Base-by-base conservation (phyloP, 192 early-diverging fungal genomes). In the Gamsiella multidivaricata region DNA sequence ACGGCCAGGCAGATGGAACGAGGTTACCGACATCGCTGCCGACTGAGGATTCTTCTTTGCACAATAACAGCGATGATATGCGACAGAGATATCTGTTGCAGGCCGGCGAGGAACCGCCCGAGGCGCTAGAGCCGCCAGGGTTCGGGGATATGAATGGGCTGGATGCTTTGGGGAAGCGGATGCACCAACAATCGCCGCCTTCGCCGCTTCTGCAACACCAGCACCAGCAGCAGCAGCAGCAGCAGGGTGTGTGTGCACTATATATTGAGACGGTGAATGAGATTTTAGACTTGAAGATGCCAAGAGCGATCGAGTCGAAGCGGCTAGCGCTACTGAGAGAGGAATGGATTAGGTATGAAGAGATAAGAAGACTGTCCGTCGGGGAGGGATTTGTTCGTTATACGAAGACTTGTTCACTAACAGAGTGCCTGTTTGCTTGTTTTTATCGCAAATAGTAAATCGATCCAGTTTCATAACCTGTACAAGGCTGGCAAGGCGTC, bases 41-140 rank as follows among this genome's bases (percentile, higher is more conserved):
- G 34, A 10, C 34, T 1, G 32, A 55, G 32, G 34, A 20, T 22
- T 55, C 54, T 9, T 39, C 37, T 9, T 39, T 39, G 37, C 5
- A 39, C 12, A 12, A 12, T 39, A 12, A 39, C 5, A 12, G 7
- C 7, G 37, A 39, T 12, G 12, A 39, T 9, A 39, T 12, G 12
- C 37, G 37, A 25, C 34, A 59, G 47, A 68, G 25, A 41, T 78
- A 64, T 29, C 52, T 78, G 5, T 12, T 78, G 11, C 74, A 78
- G 25, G 74, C 74, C 8, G 74, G 74, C 4, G 74, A 78, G 41
- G 74, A 69, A 32, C 74, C 65, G 29, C 74, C 74, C 25, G 65
- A 64, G 36, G 42, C 41, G 12, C 29, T 64, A 17, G 17, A 56
- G 22, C 28, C n/a, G 32, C n/a, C n/a, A n/a, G 28, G 42, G 29